Percentiles rank a stretch among this genome's conserved stretches.
Evolutionary conservation across 345 rosid species (phyloP).

Genomic region (Cardamine occulta): DNA sequence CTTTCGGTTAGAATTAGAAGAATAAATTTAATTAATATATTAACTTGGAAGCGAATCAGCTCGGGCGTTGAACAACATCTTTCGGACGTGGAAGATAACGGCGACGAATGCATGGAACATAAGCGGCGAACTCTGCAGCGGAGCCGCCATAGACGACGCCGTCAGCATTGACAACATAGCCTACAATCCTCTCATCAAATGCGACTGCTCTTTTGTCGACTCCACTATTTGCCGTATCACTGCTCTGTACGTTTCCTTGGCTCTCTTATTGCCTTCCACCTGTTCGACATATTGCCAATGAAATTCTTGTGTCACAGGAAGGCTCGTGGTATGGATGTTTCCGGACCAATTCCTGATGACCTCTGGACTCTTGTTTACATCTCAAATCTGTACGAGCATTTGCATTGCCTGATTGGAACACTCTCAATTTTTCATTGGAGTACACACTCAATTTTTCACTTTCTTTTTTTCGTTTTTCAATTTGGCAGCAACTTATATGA

Average conservation of each 20-base stretch:
- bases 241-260: slow-evolving; percentile 28
- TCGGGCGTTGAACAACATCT: slow-evolving; percentile 55
- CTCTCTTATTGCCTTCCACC: neutral
- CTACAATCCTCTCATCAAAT: slow-evolving; percentile 61
- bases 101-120: slow-evolving; percentile 51
- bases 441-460: neutral
- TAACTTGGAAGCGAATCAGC: slow-evolving; percentile 36
- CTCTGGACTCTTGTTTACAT: slow-evolving; percentile 47
- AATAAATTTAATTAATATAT: neutral
- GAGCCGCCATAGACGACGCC: slow-evolving; percentile 44
- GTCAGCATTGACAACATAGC: slow-evolving; percentile 27
- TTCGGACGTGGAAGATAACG: slow-evolving; percentile 49
- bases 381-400: slow-evolving; percentile 35
- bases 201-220: slow-evolving; percentile 52
- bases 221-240: slow-evolving; percentile 45
- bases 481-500: slow-evolving; percentile 35
- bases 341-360: slow-evolving; percentile 42
- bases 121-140: slow-evolving; percentile 64
- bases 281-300: slow-evolving; percentile 32
- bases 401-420: neutral
- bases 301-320: slow-evolving; percentile 34
- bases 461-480: no score
- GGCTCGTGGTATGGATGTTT: slow-evolving; percentile 33
- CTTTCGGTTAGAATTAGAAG: neutral
- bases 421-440: neutral